Conservation (phyloP, 495 filamentous ascomycete species). For the Neurospora sp. region DNA sequence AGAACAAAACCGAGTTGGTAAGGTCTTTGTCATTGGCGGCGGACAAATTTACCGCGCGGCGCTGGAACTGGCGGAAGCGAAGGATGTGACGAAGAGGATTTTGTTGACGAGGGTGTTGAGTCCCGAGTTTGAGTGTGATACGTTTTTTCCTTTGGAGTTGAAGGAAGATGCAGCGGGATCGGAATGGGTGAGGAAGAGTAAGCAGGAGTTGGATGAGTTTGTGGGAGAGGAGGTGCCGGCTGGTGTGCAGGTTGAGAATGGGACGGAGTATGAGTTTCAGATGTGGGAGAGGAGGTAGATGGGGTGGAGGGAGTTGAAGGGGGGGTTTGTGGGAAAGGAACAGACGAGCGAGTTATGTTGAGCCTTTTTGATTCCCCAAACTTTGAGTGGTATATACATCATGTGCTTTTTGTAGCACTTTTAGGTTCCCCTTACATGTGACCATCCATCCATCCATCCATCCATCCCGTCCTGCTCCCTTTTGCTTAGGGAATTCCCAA, state of each 20-base stretch:
- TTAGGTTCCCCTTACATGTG: not conserved
- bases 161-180: conserved; percentile 18
- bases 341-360: conserved; percentile 7
- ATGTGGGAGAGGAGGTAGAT: conserved; percentile 45
- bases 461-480: not conserved
- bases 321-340: conserved; percentile 38
- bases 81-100: conserved; percentile 37
- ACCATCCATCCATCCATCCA: not conserved
- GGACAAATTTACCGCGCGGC: conserved; percentile 71
- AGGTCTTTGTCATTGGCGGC: conserved; percentile 82
- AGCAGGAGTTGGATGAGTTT: conserved; percentile 43
- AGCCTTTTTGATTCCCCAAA: not conserved
- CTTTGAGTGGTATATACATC: not conserved
- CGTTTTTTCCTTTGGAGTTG: conserved; percentile 63
- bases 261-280: conserved; percentile 53
- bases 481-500: not conserved
- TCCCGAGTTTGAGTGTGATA: conserved; percentile 75
- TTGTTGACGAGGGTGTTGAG: conserved; percentile 51
- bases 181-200: conserved; percentile 38
- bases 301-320: not conserved
- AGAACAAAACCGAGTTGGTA: conserved; percentile 21
- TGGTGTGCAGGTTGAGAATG: conserved; percentile 44
- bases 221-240: conserved; percentile 47
- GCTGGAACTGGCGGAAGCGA: conserved; percentile 30
- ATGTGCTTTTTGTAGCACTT: not conserved